These are phyloP conservation scores for Kwoniella heveanensis DNA, from an alignment of 768 basidiomycete species.

Conservation along the genomic window DNA sequence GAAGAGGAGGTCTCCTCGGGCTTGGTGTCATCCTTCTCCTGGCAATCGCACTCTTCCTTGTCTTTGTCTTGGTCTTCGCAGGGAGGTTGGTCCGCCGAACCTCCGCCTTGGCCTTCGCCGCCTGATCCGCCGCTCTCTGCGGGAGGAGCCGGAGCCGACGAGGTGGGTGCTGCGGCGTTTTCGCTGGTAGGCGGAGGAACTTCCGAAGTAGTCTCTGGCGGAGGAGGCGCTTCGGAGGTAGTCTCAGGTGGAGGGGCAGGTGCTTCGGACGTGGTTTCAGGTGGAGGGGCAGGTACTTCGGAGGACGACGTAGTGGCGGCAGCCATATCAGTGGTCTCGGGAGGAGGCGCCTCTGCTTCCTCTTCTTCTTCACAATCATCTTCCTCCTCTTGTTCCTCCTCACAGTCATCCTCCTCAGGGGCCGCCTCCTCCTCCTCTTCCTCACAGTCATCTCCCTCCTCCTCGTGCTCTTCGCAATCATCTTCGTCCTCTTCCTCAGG, in stretches of 20 bases:
- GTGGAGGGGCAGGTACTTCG: background rate
- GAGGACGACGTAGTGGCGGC: background rate
- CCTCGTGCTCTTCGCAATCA: background rate
- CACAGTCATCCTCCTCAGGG: background rate
- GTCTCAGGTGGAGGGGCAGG: background rate
- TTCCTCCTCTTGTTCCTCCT: background rate
- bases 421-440: background rate
- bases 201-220: background rate
- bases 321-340: background rate
- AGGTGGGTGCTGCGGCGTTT: background rate
- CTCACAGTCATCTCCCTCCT: background rate
- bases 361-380: background rate
- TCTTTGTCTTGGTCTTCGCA: too few species aligned
- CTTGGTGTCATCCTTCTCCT: background rate
- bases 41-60: background rate
- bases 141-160: background rate
- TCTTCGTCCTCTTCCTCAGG: background rate
- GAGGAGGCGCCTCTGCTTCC: background rate
- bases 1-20: background rate
- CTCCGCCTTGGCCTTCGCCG: background rate
- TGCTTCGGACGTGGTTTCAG: background rate
- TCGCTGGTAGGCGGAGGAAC: background rate
- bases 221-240: background rate
- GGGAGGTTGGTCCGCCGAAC: background rate
- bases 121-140: background rate